Evolutionary conservation across 106 monocot species (phyloP).

Genomic region (Ottelia alismoides): DNA sequence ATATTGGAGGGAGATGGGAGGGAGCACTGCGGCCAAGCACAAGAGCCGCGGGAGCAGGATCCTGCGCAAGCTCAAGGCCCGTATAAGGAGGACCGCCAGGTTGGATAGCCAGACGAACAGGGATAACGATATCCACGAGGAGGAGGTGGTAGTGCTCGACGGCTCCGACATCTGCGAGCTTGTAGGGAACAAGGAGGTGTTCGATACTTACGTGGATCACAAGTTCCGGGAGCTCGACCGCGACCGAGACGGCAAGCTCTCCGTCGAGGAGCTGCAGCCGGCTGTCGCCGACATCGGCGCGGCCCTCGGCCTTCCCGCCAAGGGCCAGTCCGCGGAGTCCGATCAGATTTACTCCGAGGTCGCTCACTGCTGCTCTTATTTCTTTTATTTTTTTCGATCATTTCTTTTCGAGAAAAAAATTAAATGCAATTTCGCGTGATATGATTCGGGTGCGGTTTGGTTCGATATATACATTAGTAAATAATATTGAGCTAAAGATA

Average conservation of each 20-base stretch:
- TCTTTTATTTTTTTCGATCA: too few relatives aligned
- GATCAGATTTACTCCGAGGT: conserved; percentile 79
- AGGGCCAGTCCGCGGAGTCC: conserved; percentile 41
- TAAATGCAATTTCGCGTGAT: too few relatives aligned
- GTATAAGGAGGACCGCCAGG: not conserved
- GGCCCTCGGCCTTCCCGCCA: conserved; percentile 61
- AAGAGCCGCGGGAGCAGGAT: not conserved
- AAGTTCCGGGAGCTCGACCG: conserved; percentile 71
- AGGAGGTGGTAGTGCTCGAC: conserved; percentile 42
- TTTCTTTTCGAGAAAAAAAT: too few relatives aligned
- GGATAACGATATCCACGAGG: conserved; percentile 1
- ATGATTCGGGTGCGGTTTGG: too few relatives aligned
- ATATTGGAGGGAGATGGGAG: too few relatives aligned
- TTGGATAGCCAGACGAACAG: not conserved
- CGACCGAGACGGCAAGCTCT: conserved; percentile 61
- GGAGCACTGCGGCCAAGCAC: too few relatives aligned
- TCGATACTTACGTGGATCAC: conserved; percentile 49
- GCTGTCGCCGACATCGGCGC: conserved; percentile 80
- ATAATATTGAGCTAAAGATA: too few relatives aligned
- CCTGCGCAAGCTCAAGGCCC: not conserved
- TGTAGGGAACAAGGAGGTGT: conserved; percentile 60
- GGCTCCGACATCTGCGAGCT: conserved; percentile 57
- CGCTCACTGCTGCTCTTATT: too few relatives aligned
- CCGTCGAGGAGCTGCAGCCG: conserved; percentile 62
- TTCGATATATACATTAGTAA: too few relatives aligned